phyloP scores from a whole-genome alignment of 106 monocot genomes.

The Cymbidium sinense region DNA sequence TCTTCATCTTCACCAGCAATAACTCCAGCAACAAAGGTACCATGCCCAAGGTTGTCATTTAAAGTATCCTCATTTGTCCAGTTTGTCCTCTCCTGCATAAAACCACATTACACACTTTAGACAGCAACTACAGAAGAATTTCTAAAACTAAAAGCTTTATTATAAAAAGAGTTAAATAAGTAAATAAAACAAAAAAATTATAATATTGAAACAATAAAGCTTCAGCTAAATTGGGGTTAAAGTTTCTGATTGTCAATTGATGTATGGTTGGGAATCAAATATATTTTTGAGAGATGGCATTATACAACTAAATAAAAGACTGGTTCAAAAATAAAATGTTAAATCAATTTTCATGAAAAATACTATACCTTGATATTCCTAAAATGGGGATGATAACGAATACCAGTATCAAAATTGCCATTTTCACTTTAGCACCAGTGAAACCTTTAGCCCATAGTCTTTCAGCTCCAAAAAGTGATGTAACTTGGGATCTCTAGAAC shows the following conservation, averaged over 20 bases:
- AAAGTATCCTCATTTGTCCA: slow-evolving; percentile 99
- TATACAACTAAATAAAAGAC: not conserved
- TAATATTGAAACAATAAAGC: not conserved
- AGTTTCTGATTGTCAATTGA: not conserved
- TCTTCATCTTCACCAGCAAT: slow-evolving; percentile 96
- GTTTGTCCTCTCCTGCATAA: slow-evolving; percentile 90
- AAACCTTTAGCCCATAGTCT: slow-evolving; percentile 86
- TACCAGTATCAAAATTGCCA: slow-evolving; percentile 99
- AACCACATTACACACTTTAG: not conserved
- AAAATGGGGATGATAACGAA: slow-evolving; percentile 98
- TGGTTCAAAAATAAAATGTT: not conserved
- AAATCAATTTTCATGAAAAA: not conserved
- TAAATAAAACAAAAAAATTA: slow-evolving; percentile 1
- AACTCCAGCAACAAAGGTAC: slow-evolving; percentile 98
- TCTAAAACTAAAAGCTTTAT: not conserved
- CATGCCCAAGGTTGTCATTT: slow-evolving; percentile 99
- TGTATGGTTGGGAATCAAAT: not conserved
- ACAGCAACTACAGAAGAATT: not conserved
- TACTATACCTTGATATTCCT: slow-evolving; percentile 93
- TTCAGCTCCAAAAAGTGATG: slow-evolving; percentile 93
- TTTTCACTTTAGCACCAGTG: slow-evolving; percentile 90
- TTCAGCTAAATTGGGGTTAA: not conserved
- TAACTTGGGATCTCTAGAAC: slow-evolving; percentile 88
- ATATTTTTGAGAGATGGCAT: no score
- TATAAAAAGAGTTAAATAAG: not conserved